Base-by-base conservation (phyloP, 208 protist species). In the Leishmania braziliensis region DNA sequence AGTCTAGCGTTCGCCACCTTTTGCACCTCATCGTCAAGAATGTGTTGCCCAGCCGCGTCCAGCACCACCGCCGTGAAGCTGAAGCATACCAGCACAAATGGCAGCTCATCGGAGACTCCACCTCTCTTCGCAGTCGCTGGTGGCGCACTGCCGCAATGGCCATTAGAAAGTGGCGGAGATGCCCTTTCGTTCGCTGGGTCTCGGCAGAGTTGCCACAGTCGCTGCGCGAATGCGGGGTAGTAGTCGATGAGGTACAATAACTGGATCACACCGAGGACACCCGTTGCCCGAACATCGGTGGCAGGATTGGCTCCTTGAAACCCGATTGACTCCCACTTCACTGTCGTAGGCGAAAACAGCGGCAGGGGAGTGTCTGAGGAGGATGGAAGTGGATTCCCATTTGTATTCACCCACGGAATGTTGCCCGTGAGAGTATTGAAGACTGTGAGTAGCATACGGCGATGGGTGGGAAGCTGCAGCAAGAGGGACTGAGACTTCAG, bases 231-330 rank as follows among this genome's bases (percentile, higher is more conserved):
- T 4, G 54, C 71, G 2, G 86, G 87, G 80, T 95, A 95, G 86
- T 93, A 91, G 71, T 93, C 88, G 74, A 95, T 33, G 16, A 97
- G 62, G 83, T 93, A 97, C 14, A 95, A 80, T 39, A 90, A 29
- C 79, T 93, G 88, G 9, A 97, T 77, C n/a, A 95, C 85, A 26
- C 91, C 92, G 23, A 95, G 79, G 29, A 97, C 58, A 53, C 94
- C 94, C 10, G 91, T 94, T 29, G 86, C 89, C 33, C 94, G 94
- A 48, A 95, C 84, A 68, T 97, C 94, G 12, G 94, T 97, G 6
- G 91, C 90, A 18, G 94, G 94, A 77, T 97, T 90, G 60, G 68
- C 78, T 33, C 94, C 94, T 72, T 97, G 94, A 77, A 97, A 97
- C 4, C 94, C 94, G 20, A 97, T 83, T 3, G 54, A 69, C 77